Evolutionary conservation across 23 red algal species (phyloP).

Genomic region (Gracilaria caudata): DNA sequence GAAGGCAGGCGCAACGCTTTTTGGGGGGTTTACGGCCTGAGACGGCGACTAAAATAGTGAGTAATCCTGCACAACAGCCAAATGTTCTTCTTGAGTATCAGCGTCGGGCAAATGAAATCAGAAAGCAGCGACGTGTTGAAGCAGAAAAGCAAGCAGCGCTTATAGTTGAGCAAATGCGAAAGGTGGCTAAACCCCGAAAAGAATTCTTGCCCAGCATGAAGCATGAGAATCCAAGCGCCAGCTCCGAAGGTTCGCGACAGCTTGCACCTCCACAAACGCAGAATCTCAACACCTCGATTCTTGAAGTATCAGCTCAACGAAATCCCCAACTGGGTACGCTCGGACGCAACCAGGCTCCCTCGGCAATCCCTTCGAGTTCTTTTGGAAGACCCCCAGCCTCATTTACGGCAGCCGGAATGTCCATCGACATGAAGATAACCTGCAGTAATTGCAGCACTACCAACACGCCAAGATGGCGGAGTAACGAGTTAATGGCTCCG

Average conservation of each 20-base stretch:
- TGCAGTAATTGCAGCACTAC: slow-evolving; percentile 28
- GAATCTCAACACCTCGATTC: neutral
- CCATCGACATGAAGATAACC: slow-evolving; percentile 1
- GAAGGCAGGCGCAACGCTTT: slow-evolving; percentile 12
- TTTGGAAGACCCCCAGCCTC: neutral
- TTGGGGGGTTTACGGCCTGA: slow-evolving; percentile 8
- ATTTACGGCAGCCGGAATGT: slow-evolving; percentile 9
- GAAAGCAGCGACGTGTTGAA: slow-evolving; percentile 40
- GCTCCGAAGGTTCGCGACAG: neutral
- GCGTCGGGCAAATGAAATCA: neutral
- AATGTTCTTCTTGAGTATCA: slow-evolving; percentile 16
- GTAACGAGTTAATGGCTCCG: neutral
- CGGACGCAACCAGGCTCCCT: slow-evolving; percentile 2
- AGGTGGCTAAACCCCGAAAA: slow-evolving; percentile 14
- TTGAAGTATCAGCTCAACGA: slow-evolving; percentile 10
- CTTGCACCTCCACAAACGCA: neutral
- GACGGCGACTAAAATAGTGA: slow-evolving; percentile 6
- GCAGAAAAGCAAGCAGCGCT: slow-evolving; percentile 22
- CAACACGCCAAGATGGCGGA: slow-evolving; percentile 20
- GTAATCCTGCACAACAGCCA: slow-evolving; percentile 8
- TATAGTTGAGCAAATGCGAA: slow-evolving; percentile 20
- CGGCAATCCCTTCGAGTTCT: neutral
- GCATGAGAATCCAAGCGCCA: neutral
- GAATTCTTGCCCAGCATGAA: neutral
- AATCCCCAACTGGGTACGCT: slow-evolving; percentile 7